Evolutionary conservation across 192 early-diverging fungal genomes (phyloP).

Genomic region (Coemansia javaensis): DNA sequence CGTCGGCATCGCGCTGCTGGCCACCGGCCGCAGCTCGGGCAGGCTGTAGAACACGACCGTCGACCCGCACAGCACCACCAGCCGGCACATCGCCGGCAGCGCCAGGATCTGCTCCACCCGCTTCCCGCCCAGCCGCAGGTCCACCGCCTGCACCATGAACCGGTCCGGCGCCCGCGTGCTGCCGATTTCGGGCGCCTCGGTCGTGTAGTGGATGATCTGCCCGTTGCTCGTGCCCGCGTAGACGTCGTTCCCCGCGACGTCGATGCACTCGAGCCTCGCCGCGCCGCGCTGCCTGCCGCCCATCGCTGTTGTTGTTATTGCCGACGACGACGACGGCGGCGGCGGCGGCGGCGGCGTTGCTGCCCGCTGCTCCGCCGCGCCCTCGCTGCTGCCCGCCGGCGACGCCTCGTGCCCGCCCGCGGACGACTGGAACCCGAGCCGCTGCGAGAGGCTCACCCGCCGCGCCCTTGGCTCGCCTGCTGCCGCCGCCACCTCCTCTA

Average conservation of each 20-base stretch:
- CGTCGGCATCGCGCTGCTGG: slow-evolving; percentile 7
- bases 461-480: slow-evolving; percentile 6
- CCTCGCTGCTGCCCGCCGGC: background rate
- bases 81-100: slow-evolving; percentile 21
- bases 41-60: slow-evolving; percentile 20
- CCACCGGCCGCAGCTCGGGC: slow-evolving; percentile 18
- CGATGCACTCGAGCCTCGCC: slow-evolving; percentile 29
- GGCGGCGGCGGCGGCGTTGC: background rate
- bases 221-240: slow-evolving; percentile 42
- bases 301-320: no score
- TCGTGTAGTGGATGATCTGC: slow-evolving; percentile 31
- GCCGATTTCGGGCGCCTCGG: slow-evolving; percentile 12
- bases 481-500: slow-evolving; percentile 1
- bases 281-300: slow-evolving; percentile 1
- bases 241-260: slow-evolving; percentile 23
- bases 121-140: slow-evolving; percentile 23
- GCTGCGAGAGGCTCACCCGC: slow-evolving; percentile 42
- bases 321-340: background rate
- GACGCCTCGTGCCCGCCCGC: background rate
- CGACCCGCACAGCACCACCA: slow-evolving; percentile 39
- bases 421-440: slow-evolving; percentile 25
- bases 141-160: slow-evolving; percentile 10
- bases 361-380: background rate
- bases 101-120: slow-evolving; percentile 44
- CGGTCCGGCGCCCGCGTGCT: slow-evolving; percentile 7